Evolutionary conservation across 2,329 filamentous ascomycete species (phyloP).

Genomic region (Trichoderma citrinoviride): DNA sequence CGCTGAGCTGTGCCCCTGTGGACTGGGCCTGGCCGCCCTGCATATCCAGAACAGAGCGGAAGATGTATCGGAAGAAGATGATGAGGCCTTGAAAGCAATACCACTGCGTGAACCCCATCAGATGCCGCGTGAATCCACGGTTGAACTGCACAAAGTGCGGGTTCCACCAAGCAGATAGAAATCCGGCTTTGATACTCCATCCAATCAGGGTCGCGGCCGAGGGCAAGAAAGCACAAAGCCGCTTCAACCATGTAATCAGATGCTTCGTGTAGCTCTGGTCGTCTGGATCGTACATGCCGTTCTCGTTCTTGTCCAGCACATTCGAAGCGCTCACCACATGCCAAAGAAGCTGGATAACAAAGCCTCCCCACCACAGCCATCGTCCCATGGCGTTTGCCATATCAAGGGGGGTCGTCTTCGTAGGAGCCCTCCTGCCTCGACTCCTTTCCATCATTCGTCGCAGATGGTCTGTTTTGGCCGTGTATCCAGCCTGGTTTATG

Average conservation of each 20-base stretch:
- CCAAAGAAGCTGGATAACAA: constrained; percentile 50
- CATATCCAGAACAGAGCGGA: constrained; percentile 43
- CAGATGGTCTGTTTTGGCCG: constrained; percentile 78
- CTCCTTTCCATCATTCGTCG: constrained; percentile 71
- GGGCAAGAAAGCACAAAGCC: constrained; percentile 38
- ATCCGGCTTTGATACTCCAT: constrained; percentile 48
- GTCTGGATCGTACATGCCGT: constrained; percentile 38
- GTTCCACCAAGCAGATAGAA: constrained; percentile 65
- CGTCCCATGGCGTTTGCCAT: constrained; percentile 42
- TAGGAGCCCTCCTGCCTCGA: constrained; percentile 36
- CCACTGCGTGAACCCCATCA: constrained; percentile 61
- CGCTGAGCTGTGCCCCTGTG: constrained; percentile 44
- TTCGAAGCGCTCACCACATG: constrained; percentile 40
- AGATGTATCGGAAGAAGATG: constrained; percentile 53
- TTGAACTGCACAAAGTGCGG: constrained; percentile 60
- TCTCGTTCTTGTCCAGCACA: constrained; percentile 30
- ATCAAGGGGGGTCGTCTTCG: constrained; percentile 41
- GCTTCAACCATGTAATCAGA: constrained; percentile 23
- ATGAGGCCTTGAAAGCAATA: constrained; percentile 63
- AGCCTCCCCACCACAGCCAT: constrained; percentile 49
- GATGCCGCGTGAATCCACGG: constrained; percentile 58
- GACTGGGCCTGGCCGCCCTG: constrained; percentile 40
- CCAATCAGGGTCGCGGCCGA: constrained; percentile 42
- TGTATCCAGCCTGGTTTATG: constrained; percentile 71
- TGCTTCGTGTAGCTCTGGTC: constrained; percentile 26